Base-by-base conservation (phyloP, 345 rosid genomes). In the Camelina neglecta region DNA sequence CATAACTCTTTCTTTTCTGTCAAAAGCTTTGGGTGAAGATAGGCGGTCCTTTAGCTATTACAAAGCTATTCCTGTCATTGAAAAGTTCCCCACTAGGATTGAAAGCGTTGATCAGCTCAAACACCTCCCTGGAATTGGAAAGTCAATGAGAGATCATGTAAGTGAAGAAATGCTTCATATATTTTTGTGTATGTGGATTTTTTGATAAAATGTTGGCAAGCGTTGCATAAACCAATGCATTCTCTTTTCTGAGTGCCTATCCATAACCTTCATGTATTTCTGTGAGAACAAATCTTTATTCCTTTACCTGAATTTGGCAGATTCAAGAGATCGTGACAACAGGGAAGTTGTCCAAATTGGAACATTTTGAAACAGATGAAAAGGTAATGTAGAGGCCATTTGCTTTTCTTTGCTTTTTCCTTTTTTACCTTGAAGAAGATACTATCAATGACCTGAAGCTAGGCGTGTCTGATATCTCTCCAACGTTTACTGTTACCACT, bases 81-180 rank as follows among this genome's bases (percentile, higher is more conserved):
- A 92, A 85, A 94, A 92, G 83, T 72, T 90, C 75, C 93, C 97
- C 44, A 84, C 88, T 73, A 89, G 79, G 85, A 89, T 95, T 80
- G 91, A 88, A 81, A 92, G 96, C 61, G 85, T 82, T 65, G 93
- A 90, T 53, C 93, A 92, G 84, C 88, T 90, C 58, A 90, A 92
- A 74, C 70, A 83, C 73, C 87, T 90, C 64, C 93, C 99, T 66
- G 89, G 93, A 54, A 92, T 95, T 79, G 99, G 99, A 41, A 95
- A 92, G 86, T 87, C 99, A 8, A n/a, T 95, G 89, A 89, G 81
- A 83, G 96, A 95, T 77, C 97, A 95, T 86, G 99, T 95, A 72
- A 87, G 99, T 59, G 39, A n/a, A 60, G 11, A 58, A 54, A 21
- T 48, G 45, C 67, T 48, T 63, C 54, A 55, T 7, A 23, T 20